Conservation (phyloP, 1,139 yeast genomes). For the Suhomyces coccinellae region DNA sequence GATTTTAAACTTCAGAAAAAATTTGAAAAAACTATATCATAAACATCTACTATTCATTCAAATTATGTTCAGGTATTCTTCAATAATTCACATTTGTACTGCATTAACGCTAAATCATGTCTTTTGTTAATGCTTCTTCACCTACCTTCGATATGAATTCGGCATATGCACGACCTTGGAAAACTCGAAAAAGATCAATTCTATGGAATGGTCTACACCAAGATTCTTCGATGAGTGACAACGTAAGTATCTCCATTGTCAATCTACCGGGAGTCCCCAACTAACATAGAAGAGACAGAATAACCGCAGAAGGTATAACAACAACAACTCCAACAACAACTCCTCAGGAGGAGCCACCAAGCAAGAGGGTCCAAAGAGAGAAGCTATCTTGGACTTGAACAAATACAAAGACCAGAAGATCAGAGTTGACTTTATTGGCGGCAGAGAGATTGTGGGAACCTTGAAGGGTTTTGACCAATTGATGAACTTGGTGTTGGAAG, state of each 20-base stretch:
- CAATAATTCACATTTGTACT: too few species aligned
- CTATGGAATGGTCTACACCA: not conserved
- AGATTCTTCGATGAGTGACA: slow-evolving; percentile 13
- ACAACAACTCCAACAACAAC: slow-evolving; percentile 17
- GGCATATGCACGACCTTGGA: slow-evolving; percentile 1
- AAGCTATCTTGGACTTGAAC: slow-evolving; percentile 81
- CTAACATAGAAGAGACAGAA: slow-evolving; percentile 11
- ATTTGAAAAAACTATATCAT: too few species aligned
- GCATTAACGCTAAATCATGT: too few species aligned
- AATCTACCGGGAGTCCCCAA: not conserved
- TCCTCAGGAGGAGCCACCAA: slow-evolving; percentile 36
- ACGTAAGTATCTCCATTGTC: slow-evolving; percentile 11
- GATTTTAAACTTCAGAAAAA: too few species aligned
- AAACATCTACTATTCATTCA: too few species aligned
- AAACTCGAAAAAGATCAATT: slow-evolving; percentile 4
- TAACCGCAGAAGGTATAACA: slow-evolving; percentile 26
- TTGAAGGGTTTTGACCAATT: slow-evolving; percentile 90
- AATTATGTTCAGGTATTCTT: too few species aligned
- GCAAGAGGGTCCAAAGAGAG: slow-evolving; percentile 80
- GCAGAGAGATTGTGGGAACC: slow-evolving; percentile 73
- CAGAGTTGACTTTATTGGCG: slow-evolving; percentile 84
- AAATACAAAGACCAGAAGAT: slow-evolving; percentile 74
- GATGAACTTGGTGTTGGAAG: slow-evolving; percentile 89
- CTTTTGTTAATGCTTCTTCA: too few species aligned
- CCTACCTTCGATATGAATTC: not conserved